Evolutionary conservation across 208 protist species (phyloP), one percentile per base, ranked within the genome.

Genomic region (Sergeia podlipaevii): DNA sequence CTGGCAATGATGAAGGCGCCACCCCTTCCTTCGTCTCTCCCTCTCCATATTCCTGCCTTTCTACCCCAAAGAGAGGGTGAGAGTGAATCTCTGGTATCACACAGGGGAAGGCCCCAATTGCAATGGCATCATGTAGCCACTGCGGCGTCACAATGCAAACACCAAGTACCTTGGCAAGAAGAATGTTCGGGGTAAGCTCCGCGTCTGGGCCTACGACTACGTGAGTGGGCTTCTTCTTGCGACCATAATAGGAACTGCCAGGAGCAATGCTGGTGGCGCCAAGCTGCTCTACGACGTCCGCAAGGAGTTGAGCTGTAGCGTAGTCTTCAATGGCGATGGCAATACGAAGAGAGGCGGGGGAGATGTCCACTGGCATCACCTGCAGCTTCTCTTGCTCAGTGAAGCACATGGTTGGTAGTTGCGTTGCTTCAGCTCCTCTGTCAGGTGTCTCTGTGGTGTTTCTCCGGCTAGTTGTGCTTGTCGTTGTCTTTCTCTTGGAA

Each of bases 91-190:
- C 18, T 1, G 59, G 63, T 21, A 70, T 38, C 36, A 86, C 65
- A 0, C 41, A 46, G 1, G 79, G 70, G 45, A 91, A 79, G 8
- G 37, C 59, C n/a, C 76, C 78, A 7, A 83, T 34, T 3, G 49
- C 30, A 42, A 91, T 70, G 15, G 83, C 76, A 51, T 91, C 83
- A 44, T 80, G 56, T 3, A 91, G 41, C 83, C 83, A 91, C 64
- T 84, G 79, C 26, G 76, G 70, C 17, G 67, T 75, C 8, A 91
- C 49, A 27, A 88, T 73, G 3, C 61, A 65, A 46, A 87, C 77
- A 7, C 83, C 83, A 0, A 80, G 61, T 29, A 79, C 79, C 32
- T 76, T 80, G 30, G 64, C 72, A 36, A 77, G 62, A 10, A 92
- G 47, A 13, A 89, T 29, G 2, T 61, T 51, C 6, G 73, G 68